phyloP scores from a whole-genome alignment of 345 rosid species.

The Noccaea bulbosa region DNA sequence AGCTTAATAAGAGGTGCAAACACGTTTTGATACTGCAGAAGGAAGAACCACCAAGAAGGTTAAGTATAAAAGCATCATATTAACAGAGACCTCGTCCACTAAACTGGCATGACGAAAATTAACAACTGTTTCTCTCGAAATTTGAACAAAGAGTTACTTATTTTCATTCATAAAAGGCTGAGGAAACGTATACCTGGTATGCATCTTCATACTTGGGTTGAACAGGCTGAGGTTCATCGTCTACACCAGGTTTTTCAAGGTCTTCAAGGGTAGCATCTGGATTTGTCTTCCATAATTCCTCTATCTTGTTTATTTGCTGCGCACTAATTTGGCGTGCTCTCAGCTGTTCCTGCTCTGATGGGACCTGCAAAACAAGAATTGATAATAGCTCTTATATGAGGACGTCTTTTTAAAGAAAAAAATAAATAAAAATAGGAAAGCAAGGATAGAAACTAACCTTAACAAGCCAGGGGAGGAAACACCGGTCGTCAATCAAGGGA shows the following conservation, averaged over 20 bases:
- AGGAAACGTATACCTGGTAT: constrained; percentile 68
- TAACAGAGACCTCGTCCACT: constrained; percentile 21
- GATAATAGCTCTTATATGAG: constrained; percentile 12
- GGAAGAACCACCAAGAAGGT: constrained; percentile 32
- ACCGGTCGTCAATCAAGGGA: constrained; percentile 98
- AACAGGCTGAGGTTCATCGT: constrained; percentile 98
- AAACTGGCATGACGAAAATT: constrained; percentile 1
- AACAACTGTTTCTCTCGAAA: constrained; percentile 5
- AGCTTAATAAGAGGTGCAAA: constrained; percentile 99
- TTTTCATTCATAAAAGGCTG: constrained; percentile 4
- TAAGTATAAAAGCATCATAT: constrained; percentile 12
- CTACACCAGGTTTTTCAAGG: constrained; percentile 99
- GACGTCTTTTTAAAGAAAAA: background rate
- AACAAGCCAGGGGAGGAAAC: constrained; percentile 98
- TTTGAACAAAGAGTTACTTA: background rate
- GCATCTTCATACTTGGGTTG: constrained; percentile 98
- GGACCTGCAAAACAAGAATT: constrained; percentile 59
- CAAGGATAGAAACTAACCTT: constrained; percentile 60
- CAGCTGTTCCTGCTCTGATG: constrained; percentile 98
- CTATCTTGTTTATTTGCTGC: constrained; percentile 98
- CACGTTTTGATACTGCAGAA: constrained; percentile 96
- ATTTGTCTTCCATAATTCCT: constrained; percentile 98
- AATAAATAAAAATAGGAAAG: background rate
- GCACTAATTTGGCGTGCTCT: constrained; percentile 99
- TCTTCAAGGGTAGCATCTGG: constrained; percentile 99